These are phyloP conservation scores for Barnettozyma pratensis DNA, from an alignment of 805 yeast species.

Conservation along the genomic window DNA sequence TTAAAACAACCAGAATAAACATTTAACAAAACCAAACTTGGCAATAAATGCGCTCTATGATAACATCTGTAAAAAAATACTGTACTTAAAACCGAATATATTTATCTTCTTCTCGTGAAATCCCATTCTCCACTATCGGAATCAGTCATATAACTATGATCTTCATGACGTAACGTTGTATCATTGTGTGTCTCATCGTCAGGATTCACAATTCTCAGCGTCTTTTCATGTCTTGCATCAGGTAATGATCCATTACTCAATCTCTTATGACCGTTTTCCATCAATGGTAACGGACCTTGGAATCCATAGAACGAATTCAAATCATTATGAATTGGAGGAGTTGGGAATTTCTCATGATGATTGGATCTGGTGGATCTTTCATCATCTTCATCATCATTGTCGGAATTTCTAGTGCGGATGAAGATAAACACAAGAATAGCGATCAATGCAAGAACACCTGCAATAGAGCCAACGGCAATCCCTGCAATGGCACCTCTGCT, in stretches of 20 bases:
- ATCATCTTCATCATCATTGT: slow-evolving; percentile 18
- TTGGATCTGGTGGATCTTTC: neutral
- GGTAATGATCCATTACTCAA: slow-evolving; percentile 53
- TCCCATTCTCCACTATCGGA: slow-evolving; percentile 9
- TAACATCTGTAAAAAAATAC: neutral
- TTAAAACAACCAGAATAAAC: neutral
- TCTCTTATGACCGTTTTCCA: slow-evolving; percentile 37
- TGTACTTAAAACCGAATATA: neutral
- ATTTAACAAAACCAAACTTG: neutral
- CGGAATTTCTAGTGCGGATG: slow-evolving; percentile 12
- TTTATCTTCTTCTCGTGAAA: slow-evolving; percentile 4
- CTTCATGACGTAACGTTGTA: slow-evolving; percentile 3
- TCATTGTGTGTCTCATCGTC: slow-evolving; percentile 21
- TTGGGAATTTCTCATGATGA: slow-evolving; percentile 10
- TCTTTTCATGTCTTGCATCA: slow-evolving; percentile 40
- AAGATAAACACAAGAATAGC: slow-evolving; percentile 15
- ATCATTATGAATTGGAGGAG: slow-evolving; percentile 10
- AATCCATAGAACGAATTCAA: slow-evolving; percentile 4
- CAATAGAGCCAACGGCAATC: slow-evolving; percentile 49
- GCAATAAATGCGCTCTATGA: neutral
- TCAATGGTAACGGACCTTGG: slow-evolving; percentile 5
- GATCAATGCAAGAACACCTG: slow-evolving; percentile 38
- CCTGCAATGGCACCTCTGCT: slow-evolving; percentile 54
- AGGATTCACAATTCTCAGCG: slow-evolving; percentile 48
- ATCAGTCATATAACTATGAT: slow-evolving; percentile 2